Percentiles rank a stretch among this genome's conserved stretches.
phyloP scores from a whole-genome alignment of 148 eudicot genomes.

The Amaranthus palmeri region DNA sequence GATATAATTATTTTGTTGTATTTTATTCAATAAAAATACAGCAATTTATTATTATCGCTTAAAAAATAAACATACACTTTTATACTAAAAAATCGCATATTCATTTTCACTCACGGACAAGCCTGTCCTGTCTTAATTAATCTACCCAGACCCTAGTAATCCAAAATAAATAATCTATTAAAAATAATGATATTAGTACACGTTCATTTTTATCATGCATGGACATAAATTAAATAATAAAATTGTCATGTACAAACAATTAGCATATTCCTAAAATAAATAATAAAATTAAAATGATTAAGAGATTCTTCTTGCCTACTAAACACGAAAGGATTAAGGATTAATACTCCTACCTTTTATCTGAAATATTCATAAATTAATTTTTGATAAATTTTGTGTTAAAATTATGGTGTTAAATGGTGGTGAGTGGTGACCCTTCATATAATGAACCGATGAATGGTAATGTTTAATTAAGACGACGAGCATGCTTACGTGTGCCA shows the following conservation, averaged over 20 bases:
- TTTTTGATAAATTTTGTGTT: not conserved
- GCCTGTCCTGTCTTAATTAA: too few relatives aligned
- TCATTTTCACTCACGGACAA: too few relatives aligned
- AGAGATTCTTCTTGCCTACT: slow-evolving; percentile 19
- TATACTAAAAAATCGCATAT: too few relatives aligned
- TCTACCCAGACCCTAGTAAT: too few relatives aligned
- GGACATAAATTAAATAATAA: slow-evolving; percentile 1
- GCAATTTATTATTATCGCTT: too few relatives aligned
- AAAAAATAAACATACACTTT: too few relatives aligned
- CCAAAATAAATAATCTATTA: not conserved
- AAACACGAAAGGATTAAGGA: slow-evolving; percentile 18
- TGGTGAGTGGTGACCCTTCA: slow-evolving; percentile 21
- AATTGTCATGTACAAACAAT: slow-evolving; percentile 1
- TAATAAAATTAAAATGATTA: slow-evolving; percentile 8
- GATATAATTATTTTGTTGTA: too few relatives aligned
- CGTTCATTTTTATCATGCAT: not conserved
- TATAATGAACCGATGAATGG: slow-evolving; percentile 24
- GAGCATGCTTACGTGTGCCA: slow-evolving; percentile 17
- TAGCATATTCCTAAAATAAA: not conserved
- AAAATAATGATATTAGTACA: not conserved
- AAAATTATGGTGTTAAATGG: not conserved
- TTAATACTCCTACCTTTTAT: not conserved
- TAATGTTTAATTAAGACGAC: not conserved
- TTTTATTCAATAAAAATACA: too few relatives aligned
- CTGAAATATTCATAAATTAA: not conserved